Evolutionary conservation across 371 early-diverging fungal genomes (phyloP), one percentile per base, ranked within the genome.

Genomic region (Mortierella sp.): DNA sequence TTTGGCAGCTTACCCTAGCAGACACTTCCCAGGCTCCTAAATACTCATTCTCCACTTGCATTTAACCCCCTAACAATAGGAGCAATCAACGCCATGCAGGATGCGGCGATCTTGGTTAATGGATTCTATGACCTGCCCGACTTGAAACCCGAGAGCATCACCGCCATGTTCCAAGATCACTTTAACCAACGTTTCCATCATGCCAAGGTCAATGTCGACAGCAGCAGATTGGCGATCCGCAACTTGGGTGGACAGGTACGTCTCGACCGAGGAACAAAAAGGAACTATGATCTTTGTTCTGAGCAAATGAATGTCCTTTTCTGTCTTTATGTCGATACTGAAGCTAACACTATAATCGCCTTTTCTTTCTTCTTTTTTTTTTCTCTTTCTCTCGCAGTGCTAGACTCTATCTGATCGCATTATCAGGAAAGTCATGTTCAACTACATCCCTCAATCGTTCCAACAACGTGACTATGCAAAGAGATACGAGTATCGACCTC

Each of bases 81-180:
- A 61, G 61, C 39, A 39, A 6, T 61, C 61, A 61, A 61, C 40
- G 68, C 68, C 3, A 39, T 68, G n/a, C 53, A 68, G 14, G 68
- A 68, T 39, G 68, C 53, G 6, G 52, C 13, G 2, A 48, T 68
- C 37, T 48, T 68, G 48, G 50, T 50, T 1, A 68, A 68, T 6
- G 37, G 48, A 8, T 47, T 68, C 48, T 68, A 68, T n/a, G 68
- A 52, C 14, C 68, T 68, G 39, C 39, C n/a, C 41, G 29, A 43
- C 7, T 2, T 41, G 29, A 43, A 24, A 24, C 14, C 22, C 24
- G 43, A 64, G 26, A 43, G 43, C 8, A 64, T 64, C 14, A 29
- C 24, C 14, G 43, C 39, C 6, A 43, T 43, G 41, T 43, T 64
- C 26, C 65, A 64, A 13, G 43, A 41, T 0, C 40, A 64, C 34